A percentile compares a stretch with the other conserved stretches of the same genome.
These are phyloP conservation scores for Syzygium oleosum DNA, from an alignment of 345 rosid genomes.

Conservation along the genomic window DNA sequence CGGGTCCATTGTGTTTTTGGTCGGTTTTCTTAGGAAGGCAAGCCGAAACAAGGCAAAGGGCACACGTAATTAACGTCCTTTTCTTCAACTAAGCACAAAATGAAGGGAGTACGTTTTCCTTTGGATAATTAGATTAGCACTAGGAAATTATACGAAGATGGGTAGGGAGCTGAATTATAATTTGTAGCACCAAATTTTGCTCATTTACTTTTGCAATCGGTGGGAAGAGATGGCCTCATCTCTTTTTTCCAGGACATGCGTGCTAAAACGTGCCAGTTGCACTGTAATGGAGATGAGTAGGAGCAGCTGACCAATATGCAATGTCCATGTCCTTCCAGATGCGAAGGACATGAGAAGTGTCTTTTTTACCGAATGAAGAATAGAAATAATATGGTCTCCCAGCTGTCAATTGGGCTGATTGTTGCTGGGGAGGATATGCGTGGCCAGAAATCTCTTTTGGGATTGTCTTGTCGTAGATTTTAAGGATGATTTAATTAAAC, in stretches of 20 bases:
- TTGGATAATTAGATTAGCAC: background rate
- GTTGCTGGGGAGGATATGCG: background rate
- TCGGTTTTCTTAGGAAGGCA: background rate
- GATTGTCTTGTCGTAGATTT: background rate
- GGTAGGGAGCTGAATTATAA: background rate
- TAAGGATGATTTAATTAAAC: background rate
- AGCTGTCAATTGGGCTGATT: background rate
- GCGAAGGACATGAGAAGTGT: background rate
- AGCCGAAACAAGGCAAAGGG: background rate
- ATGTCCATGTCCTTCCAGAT: background rate
- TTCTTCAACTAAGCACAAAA: background rate
- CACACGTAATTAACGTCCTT: background rate
- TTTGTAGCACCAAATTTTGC: background rate
- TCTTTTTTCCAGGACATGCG: background rate
- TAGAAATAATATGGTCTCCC: background rate
- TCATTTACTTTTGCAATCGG: background rate
- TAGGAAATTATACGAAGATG: background rate
- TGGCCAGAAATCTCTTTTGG: background rate
- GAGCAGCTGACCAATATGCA: background rate
- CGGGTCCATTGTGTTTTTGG: background rate
- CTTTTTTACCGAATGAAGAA: background rate
- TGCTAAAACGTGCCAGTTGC: background rate
- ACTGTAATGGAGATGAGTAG: background rate
- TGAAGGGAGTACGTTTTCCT: background rate
- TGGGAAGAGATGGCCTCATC: background rate